A percentile compares a stretch with the other conserved stretches of the same genome.
phyloP scores from a whole-genome alignment of 2,329 filamentous ascomycete species.

The Diplocarpon rosae region DNA sequence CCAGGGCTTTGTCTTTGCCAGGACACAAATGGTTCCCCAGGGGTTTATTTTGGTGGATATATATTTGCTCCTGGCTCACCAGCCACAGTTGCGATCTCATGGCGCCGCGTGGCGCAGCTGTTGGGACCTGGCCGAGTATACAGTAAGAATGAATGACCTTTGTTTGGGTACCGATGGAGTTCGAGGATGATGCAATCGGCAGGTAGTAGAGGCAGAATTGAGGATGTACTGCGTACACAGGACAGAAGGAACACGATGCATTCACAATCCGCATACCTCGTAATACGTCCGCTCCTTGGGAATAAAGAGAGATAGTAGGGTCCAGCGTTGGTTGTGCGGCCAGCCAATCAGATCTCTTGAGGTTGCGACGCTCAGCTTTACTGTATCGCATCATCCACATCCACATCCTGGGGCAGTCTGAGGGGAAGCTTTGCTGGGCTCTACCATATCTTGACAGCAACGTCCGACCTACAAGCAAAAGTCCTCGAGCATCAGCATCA shows the following conservation, averaged over 20 bases:
- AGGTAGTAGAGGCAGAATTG: not conserved
- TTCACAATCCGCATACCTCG: not conserved
- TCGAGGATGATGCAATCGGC: not conserved
- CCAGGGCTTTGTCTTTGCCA: not conserved
- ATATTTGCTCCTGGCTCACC: not conserved
- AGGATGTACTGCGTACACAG: not conserved
- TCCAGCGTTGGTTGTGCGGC: not conserved
- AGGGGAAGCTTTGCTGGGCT: not conserved
- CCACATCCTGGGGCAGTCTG: not conserved
- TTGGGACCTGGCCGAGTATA: not conserved
- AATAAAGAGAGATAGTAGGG: not conserved
- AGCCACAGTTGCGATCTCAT: not conserved
- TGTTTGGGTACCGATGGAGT: not conserved
- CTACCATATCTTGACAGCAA: not conserved
- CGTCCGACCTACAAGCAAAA: not conserved
- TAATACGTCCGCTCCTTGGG: not conserved
- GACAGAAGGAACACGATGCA: not conserved
- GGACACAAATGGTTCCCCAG: not conserved
- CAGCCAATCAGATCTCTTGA: not conserved
- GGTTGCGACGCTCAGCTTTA: not conserved
- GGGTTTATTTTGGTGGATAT: not conserved
- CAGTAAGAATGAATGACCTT: not conserved
- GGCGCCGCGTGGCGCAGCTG: not conserved
- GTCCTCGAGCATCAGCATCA: not conserved
- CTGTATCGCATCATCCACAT: not conserved